Evolutionary conservation across 345 rosid species (phyloP).

Genomic region (Boechera stricta): DNA sequence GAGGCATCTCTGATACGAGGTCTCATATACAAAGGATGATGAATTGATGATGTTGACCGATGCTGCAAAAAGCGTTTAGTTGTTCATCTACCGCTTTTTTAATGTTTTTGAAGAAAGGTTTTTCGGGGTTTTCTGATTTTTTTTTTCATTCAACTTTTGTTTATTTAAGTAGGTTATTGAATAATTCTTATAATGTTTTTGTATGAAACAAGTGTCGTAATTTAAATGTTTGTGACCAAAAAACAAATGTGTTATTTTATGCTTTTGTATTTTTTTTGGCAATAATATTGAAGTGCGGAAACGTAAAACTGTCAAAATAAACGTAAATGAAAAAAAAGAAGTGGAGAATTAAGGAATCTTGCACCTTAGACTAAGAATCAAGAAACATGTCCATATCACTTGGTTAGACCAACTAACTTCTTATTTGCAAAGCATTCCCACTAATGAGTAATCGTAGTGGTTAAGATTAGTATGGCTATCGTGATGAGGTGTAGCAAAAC

Average conservation of each 20-base stretch:
- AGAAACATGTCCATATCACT: conserved; percentile 25
- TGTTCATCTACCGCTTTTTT: conserved; percentile 33
- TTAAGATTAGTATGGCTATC: not conserved
- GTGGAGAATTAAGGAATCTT: conserved; percentile 6
- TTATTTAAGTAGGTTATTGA: not conserved
- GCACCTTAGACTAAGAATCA: conserved; percentile 10
- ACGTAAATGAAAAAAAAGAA: conserved; percentile 2
- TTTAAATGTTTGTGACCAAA: not conserved
- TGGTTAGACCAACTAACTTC: conserved; percentile 23
- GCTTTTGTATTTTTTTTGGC: not conserved
- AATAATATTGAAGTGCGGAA: not conserved
- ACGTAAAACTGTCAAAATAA: not conserved
- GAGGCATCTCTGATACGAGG: conserved; percentile 46
- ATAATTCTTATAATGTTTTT: not conserved
- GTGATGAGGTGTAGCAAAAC: not conserved
- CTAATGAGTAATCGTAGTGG: not conserved
- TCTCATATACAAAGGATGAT: conserved; percentile 41
- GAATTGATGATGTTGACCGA: conserved; percentile 34
- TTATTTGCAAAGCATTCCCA: not conserved
- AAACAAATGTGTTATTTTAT: not conserved
- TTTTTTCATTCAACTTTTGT: not conserved
- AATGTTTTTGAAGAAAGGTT: not conserved
- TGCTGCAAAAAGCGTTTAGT: conserved; percentile 17
- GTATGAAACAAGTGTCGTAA: not conserved
- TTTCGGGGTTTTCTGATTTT: not conserved